Evolutionary conservation across 805 yeast species (phyloP).

Genomic region (Nakazawaea wickerhamii): DNA sequence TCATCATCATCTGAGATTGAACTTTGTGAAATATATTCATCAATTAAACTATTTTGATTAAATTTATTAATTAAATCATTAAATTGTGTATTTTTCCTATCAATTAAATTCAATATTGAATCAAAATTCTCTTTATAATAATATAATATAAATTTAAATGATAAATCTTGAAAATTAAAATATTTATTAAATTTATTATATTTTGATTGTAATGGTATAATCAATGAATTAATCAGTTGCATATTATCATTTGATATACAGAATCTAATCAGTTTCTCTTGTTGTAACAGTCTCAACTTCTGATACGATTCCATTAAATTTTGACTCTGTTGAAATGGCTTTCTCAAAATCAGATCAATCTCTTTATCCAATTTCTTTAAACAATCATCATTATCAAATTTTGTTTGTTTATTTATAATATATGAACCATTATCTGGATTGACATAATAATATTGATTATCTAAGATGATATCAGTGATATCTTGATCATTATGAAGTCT

Average conservation of each 20-base stretch:
- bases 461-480: background rate
- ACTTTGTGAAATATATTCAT: background rate
- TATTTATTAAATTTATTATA: conserved; percentile 1
- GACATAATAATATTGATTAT: conserved; percentile 3
- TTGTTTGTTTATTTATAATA: background rate
- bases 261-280: conserved; percentile 8
- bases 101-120: conserved; percentile 1
- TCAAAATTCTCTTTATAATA: conserved; percentile 8
- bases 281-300: conserved; percentile 2
- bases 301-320: conserved; percentile 1
- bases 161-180: conserved; percentile 7
- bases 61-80: conserved; percentile 4
- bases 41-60: conserved; percentile 1
- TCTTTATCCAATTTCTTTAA: conserved; percentile 1
- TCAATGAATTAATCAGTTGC: conserved; percentile 6
- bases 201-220: conserved; percentile 3
- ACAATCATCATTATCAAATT: conserved; percentile 4
- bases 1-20: conserved; percentile 3
- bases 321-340: background rate
- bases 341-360: background rate
- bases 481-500: background rate
- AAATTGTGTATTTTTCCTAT: conserved; percentile 6
- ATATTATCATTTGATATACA: conserved; percentile 5
- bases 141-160: conserved; percentile 5
- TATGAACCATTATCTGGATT: background rate